Base-by-base conservation (phyloP, 2,329 filamentous ascomycete species). In the Fusarium drepaniforme region DNA sequence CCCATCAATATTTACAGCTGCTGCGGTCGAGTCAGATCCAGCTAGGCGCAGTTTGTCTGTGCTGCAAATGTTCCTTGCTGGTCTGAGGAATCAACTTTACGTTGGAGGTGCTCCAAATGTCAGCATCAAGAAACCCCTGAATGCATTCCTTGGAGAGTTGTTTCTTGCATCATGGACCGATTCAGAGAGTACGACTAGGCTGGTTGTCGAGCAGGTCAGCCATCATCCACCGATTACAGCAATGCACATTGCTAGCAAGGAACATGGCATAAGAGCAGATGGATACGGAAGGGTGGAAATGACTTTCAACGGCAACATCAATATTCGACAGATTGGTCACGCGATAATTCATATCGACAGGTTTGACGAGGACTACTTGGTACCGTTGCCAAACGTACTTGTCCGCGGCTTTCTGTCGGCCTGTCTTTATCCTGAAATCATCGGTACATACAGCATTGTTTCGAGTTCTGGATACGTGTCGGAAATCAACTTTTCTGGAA, bases 151-250 rank as follows among this genome's bases (percentile, higher is more conserved):
- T 0, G 87, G 87, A 18, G 87, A 89, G 77, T 69, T 88, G 1
- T 89, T 88, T 73, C 73, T 89, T 2, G 84, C 84, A 0, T 80
- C 78, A 0, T 86, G 84, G 84, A 80, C 74, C 1, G 81, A 84
- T 25, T 61, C 42, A 0, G 51, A 66, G 25, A 78, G 77, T 13
- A 71, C 77, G 15, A 81, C 79, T 0, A 83, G 80, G 8, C 82
- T 86, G 25, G 75, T 77, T 4, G 68, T 76, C 35, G 87, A 89
- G 78, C 87, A 89, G 77, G 87, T 89, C 70, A 86, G 84, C 74
- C 87, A 89, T 70, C 87, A 89, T 76, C 87, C 87, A 28, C 87
- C 87, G 21, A 87, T 88, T 51, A 89, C 87, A 4, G 87, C 87
- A 3, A 88, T 88, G 80, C 86, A 87, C 78, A 85, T 89, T 35